Percentiles rank a stretch among this genome's conserved stretches.
phyloP scores from a whole-genome alignment of 73 alveolate genomes.

The Blepharisma stoltei region DNA sequence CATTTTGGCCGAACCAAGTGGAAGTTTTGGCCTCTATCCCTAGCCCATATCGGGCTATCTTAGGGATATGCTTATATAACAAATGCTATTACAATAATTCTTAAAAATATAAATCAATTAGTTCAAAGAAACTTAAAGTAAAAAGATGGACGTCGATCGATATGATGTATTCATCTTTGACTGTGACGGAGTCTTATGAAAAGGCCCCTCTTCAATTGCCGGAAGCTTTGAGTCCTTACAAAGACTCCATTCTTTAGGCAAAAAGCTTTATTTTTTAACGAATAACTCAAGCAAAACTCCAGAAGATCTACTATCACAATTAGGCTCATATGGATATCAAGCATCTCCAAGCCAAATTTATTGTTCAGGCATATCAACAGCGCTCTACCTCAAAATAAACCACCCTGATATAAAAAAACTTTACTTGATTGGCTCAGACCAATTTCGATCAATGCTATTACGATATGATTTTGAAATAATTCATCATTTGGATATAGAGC shows the following conservation, averaged over 20 bases:
- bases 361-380: slow-evolving; percentile 39
- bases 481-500: slow-evolving; percentile 27
- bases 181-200: slow-evolving; percentile 62
- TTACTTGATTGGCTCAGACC: slow-evolving; percentile 41
- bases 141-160: background rate
- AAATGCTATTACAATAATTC: no score
- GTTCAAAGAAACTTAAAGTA: no score
- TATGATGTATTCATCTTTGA: slow-evolving; percentile 49
- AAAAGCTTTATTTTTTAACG: slow-evolving; percentile 47
- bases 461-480: slow-evolving; percentile 33
- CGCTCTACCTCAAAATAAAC: slow-evolving; percentile 33
- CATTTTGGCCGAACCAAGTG: no score
- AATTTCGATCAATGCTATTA: slow-evolving; percentile 37
- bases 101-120: no score
- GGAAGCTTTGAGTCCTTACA: slow-evolving; percentile 37
- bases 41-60: no score
- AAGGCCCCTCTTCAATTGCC: slow-evolving; percentile 37
- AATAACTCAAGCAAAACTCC: slow-evolving; percentile 54
- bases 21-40: no score
- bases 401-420: slow-evolving; percentile 37
- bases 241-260: slow-evolving; percentile 31
- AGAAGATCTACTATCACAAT: slow-evolving; percentile 4
- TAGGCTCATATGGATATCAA: background rate
- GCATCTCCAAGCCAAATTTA: slow-evolving; percentile 29
- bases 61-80: no score